These are phyloP conservation scores for Paecilomyces sp. DNA, from an alignment of 2,329 filamentous ascomycete genomes.

Conservation along the genomic window DNA sequence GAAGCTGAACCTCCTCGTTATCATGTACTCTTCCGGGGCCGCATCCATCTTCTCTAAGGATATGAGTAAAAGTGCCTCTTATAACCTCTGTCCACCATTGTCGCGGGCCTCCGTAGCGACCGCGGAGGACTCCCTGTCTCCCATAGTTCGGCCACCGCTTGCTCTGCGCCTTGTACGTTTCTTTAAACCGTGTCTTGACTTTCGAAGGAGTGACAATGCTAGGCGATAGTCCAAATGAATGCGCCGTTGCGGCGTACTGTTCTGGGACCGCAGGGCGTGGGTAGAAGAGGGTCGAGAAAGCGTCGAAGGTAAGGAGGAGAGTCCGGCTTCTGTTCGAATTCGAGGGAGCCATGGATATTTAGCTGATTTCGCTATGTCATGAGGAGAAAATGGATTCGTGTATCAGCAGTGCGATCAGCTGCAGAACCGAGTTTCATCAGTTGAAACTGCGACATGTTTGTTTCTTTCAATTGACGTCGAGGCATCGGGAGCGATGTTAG, in stretches of 20 bases:
- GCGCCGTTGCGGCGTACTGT: slow-evolving; percentile 34
- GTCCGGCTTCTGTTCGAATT: slow-evolving; percentile 5
- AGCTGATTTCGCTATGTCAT: background rate
- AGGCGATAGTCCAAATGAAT: slow-evolving; percentile 26
- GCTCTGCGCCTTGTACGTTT: slow-evolving; percentile 24
- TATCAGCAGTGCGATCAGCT: background rate
- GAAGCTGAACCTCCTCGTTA: slow-evolving; percentile 16
- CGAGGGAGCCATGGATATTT: background rate
- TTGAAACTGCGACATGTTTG: background rate
- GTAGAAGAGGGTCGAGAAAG: slow-evolving; percentile 38
- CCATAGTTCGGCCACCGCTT: slow-evolving; percentile 37
- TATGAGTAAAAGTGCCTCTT: slow-evolving; percentile 25
- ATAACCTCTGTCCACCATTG: slow-evolving; percentile 42
- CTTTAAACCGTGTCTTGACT: slow-evolving; percentile 29
- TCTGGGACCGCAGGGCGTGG: slow-evolving; percentile 31
- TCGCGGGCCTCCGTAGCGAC: slow-evolving; percentile 28
- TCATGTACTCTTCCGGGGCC: background rate
- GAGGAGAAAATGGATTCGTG: background rate
- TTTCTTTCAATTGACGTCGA: background rate
- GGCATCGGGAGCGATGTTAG: background rate
- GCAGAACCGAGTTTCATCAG: background rate
- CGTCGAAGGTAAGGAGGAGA: slow-evolving; percentile 40
- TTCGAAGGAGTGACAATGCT: slow-evolving; percentile 16
- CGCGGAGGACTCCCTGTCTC: slow-evolving; percentile 27
- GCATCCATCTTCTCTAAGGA: slow-evolving; percentile 8